Evolutionary conservation across 2,329 filamentous ascomycete species (phyloP), one percentile per base, ranked within the genome.

Genomic region (Geoglossum cookeanum): DNA sequence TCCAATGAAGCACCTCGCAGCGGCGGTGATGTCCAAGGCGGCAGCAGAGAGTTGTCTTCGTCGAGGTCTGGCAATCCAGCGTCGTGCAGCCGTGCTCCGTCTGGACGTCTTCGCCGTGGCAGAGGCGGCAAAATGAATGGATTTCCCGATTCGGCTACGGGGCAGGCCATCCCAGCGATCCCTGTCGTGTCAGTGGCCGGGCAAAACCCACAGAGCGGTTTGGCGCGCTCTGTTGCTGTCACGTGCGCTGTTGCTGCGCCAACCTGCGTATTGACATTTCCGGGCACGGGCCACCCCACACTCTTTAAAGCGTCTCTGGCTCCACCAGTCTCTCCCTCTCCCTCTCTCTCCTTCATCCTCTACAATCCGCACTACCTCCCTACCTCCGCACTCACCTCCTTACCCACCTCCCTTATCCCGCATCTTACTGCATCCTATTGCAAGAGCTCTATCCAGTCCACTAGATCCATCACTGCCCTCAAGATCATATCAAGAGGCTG

Each of bases 181-280:
- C 30, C 17, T 11, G 27, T 53, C 13, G n/a, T n/a, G 4, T 37
- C 15, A 4, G 60, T 69, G 67, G 67, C 42, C 61, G 56, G 57
- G 54, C 17, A 55, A 52, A 55, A 29, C 55, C 63, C n/a, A n/a
- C n/a, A n/a, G n/a, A n/a, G n/a, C n/a, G n/a, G n/a, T n/a, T n/a
- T n/a, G n/a, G n/a, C n/a, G n/a, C n/a, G n/a, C n/a, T n/a, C n/a
- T n/a, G n/a, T n/a, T n/a, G n/a, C 67, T 65, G 64, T 63, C 65
- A 63, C 61, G 65, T 65, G 64, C 67, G 66, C 63, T 60, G 71
- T 74, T 73, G 71, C 69, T 66, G 64, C 64, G 68, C 64, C 66
- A 65, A 67, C 48, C 9, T 2, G 29, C 27, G 2, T 53, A 32
- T 53, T 53, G 30, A 53, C 49, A 32, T 7, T 8, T 17, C 2